Evolutionary conservation across 441 rosid genomes (phyloP).

Genomic region (Corymbia citriodora): DNA sequence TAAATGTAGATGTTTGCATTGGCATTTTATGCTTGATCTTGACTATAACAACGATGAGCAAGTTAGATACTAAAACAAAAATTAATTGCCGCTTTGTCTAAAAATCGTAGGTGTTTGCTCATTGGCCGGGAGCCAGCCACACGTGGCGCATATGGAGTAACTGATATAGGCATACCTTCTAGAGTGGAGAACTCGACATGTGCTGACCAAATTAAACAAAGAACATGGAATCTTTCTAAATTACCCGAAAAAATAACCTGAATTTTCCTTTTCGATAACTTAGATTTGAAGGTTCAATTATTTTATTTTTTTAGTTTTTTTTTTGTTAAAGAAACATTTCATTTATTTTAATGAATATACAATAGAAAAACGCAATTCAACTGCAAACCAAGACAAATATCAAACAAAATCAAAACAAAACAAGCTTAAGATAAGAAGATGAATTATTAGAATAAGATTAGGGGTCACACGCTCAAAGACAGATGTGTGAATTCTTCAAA

Average conservation of each 20-base stretch:
- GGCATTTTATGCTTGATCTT: background rate
- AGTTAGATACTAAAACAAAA: background rate
- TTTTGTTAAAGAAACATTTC: too few species aligned
- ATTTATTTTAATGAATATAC: too few species aligned
- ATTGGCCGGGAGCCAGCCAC: background rate
- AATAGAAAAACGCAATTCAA: too few species aligned
- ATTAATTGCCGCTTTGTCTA: background rate
- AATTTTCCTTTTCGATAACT: background rate
- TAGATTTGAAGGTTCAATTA: fast-evolving
- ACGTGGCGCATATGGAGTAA: background rate
- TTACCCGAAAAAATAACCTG: background rate
- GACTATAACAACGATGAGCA: background rate
- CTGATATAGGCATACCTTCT: fast-evolving
- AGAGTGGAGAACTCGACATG: fast-evolving
- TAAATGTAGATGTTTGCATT: background rate
- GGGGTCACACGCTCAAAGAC: too few species aligned
- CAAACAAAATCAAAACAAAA: too few species aligned
- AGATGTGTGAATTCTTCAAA: fast-evolving
- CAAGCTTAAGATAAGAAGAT: too few species aligned
- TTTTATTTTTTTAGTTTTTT: too few species aligned
- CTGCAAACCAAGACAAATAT: too few species aligned
- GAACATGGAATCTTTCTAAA: background rate
- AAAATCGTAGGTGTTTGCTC: background rate
- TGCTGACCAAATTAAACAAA: background rate
- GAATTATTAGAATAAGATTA: too few species aligned